Conservation (phyloP, 768 basidiomycete species). For the Suillus placidus region DNA sequence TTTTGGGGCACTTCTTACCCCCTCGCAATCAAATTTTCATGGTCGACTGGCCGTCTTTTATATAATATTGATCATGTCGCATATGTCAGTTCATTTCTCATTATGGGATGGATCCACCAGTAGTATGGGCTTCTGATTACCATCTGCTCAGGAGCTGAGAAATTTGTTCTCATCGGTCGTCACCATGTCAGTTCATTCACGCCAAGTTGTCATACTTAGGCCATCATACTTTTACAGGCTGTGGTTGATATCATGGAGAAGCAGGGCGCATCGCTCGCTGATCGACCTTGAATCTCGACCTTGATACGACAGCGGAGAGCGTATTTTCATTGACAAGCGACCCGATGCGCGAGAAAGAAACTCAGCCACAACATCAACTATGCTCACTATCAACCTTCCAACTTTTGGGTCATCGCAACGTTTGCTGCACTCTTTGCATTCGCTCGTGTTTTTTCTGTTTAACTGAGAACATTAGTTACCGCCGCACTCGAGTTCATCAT, state of each 20-base stretch:
- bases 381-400: background rate
- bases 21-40: background rate
- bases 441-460: background rate
- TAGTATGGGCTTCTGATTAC: constrained; percentile 28
- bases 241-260: constrained; percentile 61
- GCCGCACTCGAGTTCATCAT: background rate
- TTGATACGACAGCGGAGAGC: background rate
- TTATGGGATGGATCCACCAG: constrained; percentile 22
- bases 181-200: constrained; percentile 20
- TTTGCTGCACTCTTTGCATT: background rate
- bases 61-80: background rate
- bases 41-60: background rate
- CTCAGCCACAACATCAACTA: background rate
- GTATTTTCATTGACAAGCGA: background rate
- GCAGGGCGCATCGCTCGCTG: constrained; percentile 49
- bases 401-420: background rate
- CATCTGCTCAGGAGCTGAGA: constrained; percentile 24
- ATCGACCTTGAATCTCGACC: constrained; percentile 29
- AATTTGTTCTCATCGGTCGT: constrained; percentile 30
- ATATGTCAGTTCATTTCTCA: background rate
- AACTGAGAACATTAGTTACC: background rate
- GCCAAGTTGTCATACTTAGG: background rate
- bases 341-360: background rate
- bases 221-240: constrained; percentile 29
- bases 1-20: background rate